Conservation (phyloP, 2,329 filamentous ascomycete genomes). For the Pestalotiopsis sp. region DNA sequence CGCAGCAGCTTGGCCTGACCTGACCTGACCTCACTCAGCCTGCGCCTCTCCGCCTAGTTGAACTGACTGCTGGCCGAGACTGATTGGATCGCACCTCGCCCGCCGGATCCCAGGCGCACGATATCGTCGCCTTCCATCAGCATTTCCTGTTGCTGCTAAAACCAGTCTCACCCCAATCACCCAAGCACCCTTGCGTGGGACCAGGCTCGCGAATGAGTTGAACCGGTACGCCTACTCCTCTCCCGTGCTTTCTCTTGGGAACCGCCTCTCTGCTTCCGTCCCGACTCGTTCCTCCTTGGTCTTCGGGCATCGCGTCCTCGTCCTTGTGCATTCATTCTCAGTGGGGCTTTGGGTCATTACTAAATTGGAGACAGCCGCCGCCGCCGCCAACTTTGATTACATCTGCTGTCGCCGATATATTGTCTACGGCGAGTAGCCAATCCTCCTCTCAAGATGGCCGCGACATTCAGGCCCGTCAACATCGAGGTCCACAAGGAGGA, state of each 20-base stretch:
- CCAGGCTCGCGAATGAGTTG: constrained; percentile 25
- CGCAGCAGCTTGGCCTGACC: not conserved
- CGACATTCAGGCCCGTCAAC: constrained; percentile 50
- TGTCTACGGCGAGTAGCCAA: not conserved
- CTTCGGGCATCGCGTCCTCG: constrained; percentile 15
- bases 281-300: constrained; percentile 15
- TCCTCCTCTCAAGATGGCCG: constrained; percentile 39
- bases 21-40: not conserved
- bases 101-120: constrained; percentile 6
- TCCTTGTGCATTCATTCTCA: constrained; percentile 1
- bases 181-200: constrained; percentile 15
- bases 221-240: constrained; percentile 19
- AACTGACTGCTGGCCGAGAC: not conserved
- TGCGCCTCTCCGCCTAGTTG: not conserved
- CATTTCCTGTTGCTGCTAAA: not conserved
- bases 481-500: constrained; percentile 29
- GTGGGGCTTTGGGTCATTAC: constrained; percentile 1
- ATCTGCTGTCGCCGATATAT: not conserved
- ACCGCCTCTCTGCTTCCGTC: constrained; percentile 11
- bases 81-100: not conserved
- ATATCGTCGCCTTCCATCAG: constrained; percentile 8
- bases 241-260: constrained; percentile 12
- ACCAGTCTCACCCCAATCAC: not conserved
- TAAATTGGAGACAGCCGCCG: not conserved
- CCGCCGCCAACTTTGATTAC: not conserved